A percentile compares a stretch with the other conserved stretches of the same genome.
Conservation (phyloP, 495 filamentous ascomycete genomes). For the Apiosordaria backusii region DNA sequence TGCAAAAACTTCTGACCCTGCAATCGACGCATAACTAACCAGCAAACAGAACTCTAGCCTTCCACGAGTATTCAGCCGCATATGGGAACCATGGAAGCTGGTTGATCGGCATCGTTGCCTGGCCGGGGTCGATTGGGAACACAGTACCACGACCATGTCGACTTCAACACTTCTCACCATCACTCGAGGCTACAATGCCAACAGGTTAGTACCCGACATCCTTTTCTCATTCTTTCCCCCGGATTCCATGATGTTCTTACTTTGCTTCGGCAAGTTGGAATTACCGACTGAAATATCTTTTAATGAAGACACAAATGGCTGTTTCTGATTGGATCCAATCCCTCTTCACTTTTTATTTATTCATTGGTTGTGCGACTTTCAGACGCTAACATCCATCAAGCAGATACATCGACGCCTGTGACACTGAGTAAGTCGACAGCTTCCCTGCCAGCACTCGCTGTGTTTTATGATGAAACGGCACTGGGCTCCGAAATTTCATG, state of each 20-base stretch:
- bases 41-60: slow-evolving; percentile 15
- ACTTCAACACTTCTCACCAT: neutral
- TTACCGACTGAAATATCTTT: slow-evolving; percentile 89
- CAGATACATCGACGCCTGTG: neutral
- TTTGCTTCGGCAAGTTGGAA: slow-evolving; percentile 93
- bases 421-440: slow-evolving; percentile 22
- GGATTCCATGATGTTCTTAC: slow-evolving; percentile 71
- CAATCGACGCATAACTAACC: slow-evolving; percentile 11
- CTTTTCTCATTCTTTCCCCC: neutral
- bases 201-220: slow-evolving; percentile 19
- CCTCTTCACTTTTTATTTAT: slow-evolving; percentile 13
- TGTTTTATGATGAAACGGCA: slow-evolving; percentile 91
- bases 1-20: neutral
- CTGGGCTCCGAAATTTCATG: slow-evolving; percentile 95
- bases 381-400: slow-evolving; percentile 16
- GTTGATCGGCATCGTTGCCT: neutral
- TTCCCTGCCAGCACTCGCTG: slow-evolving; percentile 18
- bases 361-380: slow-evolving; percentile 4
- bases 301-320: slow-evolving; percentile 85
- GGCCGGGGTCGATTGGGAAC: neutral
- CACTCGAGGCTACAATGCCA: neutral
- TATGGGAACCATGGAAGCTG: neutral
- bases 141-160: neutral
- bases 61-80: slow-evolving; percentile 13
- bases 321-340: slow-evolving; percentile 63